phyloP scores from a whole-genome alignment of 2,329 filamentous ascomycete genomes.

The Aspergillus costaricaensis region DNA sequence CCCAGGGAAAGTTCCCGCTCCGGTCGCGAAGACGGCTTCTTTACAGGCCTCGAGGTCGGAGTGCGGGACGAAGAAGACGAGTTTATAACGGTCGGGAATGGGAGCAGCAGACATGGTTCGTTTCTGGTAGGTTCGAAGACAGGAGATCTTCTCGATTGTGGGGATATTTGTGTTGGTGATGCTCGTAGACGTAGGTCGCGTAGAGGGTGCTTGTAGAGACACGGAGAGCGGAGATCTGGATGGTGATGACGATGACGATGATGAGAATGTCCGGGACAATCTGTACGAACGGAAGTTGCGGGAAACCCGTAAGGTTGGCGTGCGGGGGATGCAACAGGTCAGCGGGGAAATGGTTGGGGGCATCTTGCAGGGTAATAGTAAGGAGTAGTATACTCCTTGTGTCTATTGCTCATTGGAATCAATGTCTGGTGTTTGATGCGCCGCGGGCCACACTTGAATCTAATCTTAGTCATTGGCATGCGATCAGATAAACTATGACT shows the following conservation, averaged over 20 bases:
- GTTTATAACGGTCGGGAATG: constrained; percentile 40
- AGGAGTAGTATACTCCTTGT: background rate
- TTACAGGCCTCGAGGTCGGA: constrained; percentile 43
- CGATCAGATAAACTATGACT: too few species aligned
- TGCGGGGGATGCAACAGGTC: background rate
- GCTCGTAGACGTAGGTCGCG: background rate
- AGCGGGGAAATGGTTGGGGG: background rate
- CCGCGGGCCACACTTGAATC: background rate
- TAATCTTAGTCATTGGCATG: too few species aligned
- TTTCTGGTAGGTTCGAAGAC: background rate
- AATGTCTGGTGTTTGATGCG: background rate
- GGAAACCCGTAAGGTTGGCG: background rate
- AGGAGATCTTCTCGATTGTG: background rate
- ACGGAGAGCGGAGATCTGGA: background rate
- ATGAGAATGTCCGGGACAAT: background rate
- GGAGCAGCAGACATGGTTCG: constrained; percentile 28
- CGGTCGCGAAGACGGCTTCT: constrained; percentile 44
- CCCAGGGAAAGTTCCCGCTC: constrained; percentile 45
- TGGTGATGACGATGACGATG: background rate
- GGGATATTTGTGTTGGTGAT: background rate
- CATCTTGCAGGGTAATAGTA: background rate
- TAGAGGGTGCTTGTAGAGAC: background rate
- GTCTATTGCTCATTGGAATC: background rate
- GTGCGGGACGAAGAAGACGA: constrained; percentile 48
- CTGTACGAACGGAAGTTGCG: background rate